Evolutionary conservation across 805 yeast species (phyloP).

Genomic region (Danielozyma ontarioensis): DNA sequence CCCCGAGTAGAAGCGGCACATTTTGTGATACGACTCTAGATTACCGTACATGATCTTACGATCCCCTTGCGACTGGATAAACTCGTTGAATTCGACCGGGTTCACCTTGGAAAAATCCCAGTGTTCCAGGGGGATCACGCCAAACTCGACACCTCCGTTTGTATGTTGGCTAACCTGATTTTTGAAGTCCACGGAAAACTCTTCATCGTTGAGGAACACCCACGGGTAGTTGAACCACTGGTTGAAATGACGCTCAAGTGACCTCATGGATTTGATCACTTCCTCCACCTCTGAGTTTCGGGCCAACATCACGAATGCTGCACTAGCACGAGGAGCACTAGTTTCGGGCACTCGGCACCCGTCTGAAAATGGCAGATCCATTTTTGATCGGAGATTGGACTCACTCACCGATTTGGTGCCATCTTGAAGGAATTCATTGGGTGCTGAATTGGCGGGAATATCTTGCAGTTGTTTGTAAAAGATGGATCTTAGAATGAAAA

Average conservation of each 20-base stretch:
- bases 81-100: constrained; percentile 45
- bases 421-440: constrained; percentile 6
- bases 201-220: constrained; percentile 80
- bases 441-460: not conserved
- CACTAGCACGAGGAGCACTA: constrained; percentile 55
- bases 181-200: constrained; percentile 63
- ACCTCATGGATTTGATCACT: constrained; percentile 66
- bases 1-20: constrained; percentile 49
- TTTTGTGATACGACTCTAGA: constrained; percentile 72
- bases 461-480: not conserved
- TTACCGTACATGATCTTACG: constrained; percentile 80
- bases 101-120: constrained; percentile 64
- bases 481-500: not conserved
- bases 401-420: constrained; percentile 7
- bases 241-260: constrained; percentile 83
- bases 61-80: constrained; percentile 73
- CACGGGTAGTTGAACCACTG: constrained; percentile 94
- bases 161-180: constrained; percentile 47
- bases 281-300: constrained; percentile 75
- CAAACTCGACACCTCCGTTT: constrained; percentile 65
- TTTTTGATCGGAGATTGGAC: constrained; percentile 10
- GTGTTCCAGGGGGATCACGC: constrained; percentile 46
- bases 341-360: constrained; percentile 52
- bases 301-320: constrained; percentile 79
- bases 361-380: constrained; percentile 41